phyloP scores from a whole-genome alignment of 108 stramenopile species.

The Pseudonitzschia multiseries region DNA sequence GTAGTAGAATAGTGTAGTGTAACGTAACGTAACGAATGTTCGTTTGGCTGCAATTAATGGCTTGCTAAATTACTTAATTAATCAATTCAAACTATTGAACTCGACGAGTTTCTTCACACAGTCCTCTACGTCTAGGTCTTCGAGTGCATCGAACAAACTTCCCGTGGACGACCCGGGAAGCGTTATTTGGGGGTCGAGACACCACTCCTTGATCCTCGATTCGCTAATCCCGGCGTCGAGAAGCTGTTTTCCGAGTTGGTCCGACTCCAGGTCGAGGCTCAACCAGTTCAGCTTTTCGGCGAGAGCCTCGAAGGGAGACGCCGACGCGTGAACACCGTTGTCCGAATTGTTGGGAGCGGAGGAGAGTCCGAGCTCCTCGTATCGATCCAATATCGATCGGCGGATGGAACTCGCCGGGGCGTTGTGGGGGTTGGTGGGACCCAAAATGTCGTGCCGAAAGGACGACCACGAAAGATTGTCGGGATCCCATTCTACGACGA shows the following conservation, averaged over 20 bases:
- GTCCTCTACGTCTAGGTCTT: conserved; percentile 86
- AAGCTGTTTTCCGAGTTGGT: conserved; percentile 77
- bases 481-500: conserved; percentile 86
- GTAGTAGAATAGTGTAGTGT: too few species aligned
- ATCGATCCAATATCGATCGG: conserved; percentile 65
- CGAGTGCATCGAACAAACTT: conserved; percentile 86
- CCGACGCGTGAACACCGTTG: conserved; percentile 93
- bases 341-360: conserved; percentile 82
- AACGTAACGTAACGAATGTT: too few species aligned
- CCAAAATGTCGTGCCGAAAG: conserved; percentile 81
- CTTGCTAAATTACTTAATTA: too few species aligned
- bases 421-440: conserved; percentile 87
- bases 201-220: conserved; percentile 73
- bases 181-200: conserved; percentile 77
- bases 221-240: conserved; percentile 67
- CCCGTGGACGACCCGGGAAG: conserved; percentile 62
- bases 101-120: conserved; percentile 68
- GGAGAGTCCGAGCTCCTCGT: conserved; percentile 69
- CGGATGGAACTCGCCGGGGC: conserved; percentile 81
- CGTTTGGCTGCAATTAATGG: too few species aligned
- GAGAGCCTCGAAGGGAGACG: conserved; percentile 91
- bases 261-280: conserved; percentile 54
- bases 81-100: conserved; percentile 45
- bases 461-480: conserved; percentile 72
- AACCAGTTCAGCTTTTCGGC: conserved; percentile 90